Percentiles rank a stretch among this genome's conserved stretches.
Conservation (phyloP, 2,329 filamentous ascomycete genomes). For the Venturiaceae sp. region DNA sequence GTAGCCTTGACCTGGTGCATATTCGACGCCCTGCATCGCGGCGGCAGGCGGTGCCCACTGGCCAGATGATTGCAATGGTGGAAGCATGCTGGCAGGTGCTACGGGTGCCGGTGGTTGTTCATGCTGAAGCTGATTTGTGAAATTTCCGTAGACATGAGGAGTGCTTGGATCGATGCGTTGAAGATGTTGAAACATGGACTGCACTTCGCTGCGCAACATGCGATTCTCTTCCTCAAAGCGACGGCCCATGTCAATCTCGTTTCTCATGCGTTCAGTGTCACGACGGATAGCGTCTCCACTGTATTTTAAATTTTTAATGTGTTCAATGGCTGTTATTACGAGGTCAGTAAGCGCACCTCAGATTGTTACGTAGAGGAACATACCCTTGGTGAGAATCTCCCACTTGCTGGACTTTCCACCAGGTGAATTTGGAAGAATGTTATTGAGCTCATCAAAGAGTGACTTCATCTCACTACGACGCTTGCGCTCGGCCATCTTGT, state of each 20-base stretch:
- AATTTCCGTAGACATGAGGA: constrained; percentile 36
- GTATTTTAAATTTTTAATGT: constrained; percentile 31
- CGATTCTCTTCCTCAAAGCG: constrained; percentile 33
- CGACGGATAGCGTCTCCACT: constrained; percentile 32
- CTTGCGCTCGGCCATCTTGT: constrained; percentile 79
- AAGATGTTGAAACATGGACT: constrained; percentile 35
- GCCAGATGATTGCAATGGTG: constrained; percentile 26
- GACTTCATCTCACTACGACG: constrained; percentile 82
- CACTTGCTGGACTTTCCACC: constrained; percentile 83
- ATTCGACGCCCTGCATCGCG: constrained; percentile 42
- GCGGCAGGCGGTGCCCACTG: constrained; percentile 22
- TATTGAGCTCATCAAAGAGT: constrained; percentile 70
- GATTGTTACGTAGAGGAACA: constrained; percentile 15
- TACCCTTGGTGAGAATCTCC: constrained; percentile 82
- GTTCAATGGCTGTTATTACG: constrained; percentile 33
- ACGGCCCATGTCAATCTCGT: constrained; percentile 16
- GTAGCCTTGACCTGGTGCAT: constrained; percentile 15
- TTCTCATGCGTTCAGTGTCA: constrained; percentile 32
- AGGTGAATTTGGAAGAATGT: constrained; percentile 69
- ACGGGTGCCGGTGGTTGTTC: neutral
- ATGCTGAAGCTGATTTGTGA: constrained; percentile 3
- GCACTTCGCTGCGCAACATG: constrained; percentile 34
- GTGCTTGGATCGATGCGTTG: constrained; percentile 34
- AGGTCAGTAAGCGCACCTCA: constrained; percentile 10
- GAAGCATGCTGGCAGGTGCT: constrained; percentile 14